Base-by-base conservation (phyloP, 495 filamentous ascomycete genomes). In the Echria macrotheca region DNA sequence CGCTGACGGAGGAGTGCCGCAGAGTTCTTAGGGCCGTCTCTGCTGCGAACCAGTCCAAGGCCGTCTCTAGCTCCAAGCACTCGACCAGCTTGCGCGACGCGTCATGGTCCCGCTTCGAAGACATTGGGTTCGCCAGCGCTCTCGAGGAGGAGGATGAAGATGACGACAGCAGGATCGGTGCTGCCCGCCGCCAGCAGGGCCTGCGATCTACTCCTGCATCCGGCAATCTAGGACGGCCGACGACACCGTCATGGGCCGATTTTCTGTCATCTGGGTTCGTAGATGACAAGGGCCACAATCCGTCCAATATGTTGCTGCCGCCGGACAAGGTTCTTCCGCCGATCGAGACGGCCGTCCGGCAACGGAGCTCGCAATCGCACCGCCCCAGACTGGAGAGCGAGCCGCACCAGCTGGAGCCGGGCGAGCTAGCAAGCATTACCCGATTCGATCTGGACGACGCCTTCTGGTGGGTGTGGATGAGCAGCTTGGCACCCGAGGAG, bases 381-480 rank as follows among this genome's bases (percentile, higher is more conserved):
- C 79, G 77, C 38, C 82, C 84, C 9, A 75, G 78, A 36, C 60
- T 84, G 26, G 80, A 87, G 48, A 69, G 71, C 12, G 82, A 87
- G 28, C 65, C 73, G 19, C 66, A 80, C 19, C 66, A 80, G 35
- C 72, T 96, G 2, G 89, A 95, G 46, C 94, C 91, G 2, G 93
- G 89, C 32, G 93, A 98, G 74, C 75, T 98, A 36, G 91, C 91
- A 19, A 96, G 88, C 56, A 95, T 97, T 55, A 84, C 77, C 24
- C 76, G 78, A 36, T 78, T 98, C 39, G 86, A 94, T 50, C 71
- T 97, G 9, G 93, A 98, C 59, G 93, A 97, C 61, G 84, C 91
- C 0, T 98, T 98, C 65, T 98, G 94, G 94, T 98, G 93, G 93
- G 93, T 97, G 19, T 98, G 93, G 93, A 96, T 97, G 76, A 93